Evolutionary conservation across 108 stramenopile genomes (phyloP).

Genomic region (Skeletonema menzelii): DNA sequence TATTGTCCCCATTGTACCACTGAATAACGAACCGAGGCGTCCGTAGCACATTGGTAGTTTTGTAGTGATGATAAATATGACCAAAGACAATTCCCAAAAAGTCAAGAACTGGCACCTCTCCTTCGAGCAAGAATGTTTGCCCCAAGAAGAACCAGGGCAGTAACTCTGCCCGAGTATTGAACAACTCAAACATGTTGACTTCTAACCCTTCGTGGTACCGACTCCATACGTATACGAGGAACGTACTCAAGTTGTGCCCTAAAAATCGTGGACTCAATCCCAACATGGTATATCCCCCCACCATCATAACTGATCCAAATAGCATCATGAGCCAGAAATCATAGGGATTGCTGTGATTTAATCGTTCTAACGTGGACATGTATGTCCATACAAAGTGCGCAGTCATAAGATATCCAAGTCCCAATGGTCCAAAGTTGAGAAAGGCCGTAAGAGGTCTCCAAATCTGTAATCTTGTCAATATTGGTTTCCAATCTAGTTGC

Average conservation of each 20-base stretch:
- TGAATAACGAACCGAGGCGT: slow-evolving; percentile 66
- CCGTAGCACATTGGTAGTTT: slow-evolving; percentile 61
- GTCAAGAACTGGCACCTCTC: slow-evolving; percentile 89
- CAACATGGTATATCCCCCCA: slow-evolving; percentile 72
- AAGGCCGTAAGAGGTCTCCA: slow-evolving; percentile 92
- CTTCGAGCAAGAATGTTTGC: slow-evolving; percentile 93
- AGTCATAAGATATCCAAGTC: slow-evolving; percentile 83
- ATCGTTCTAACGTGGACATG: slow-evolving; percentile 93
- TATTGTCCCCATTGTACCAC: slow-evolving; percentile 76
- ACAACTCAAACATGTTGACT: slow-evolving; percentile 93
- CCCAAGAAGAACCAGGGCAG: slow-evolving; percentile 89
- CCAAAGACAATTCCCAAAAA: slow-evolving; percentile 96
- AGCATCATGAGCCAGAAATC: slow-evolving; percentile 94
- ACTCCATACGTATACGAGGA: slow-evolving; percentile 95
- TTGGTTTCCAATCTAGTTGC: slow-evolving; percentile 75
- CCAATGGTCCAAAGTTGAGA: slow-evolving; percentile 88
- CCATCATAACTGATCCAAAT: slow-evolving; percentile 83
- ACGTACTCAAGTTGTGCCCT: slow-evolving; percentile 94
- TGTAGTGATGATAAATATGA: slow-evolving; percentile 90
- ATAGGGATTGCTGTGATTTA: slow-evolving; percentile 88
- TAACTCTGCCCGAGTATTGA: slow-evolving; percentile 81
- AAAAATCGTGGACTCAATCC: slow-evolving; percentile 76
- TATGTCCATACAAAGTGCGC: slow-evolving; percentile 95
- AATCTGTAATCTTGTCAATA: slow-evolving; percentile 66
- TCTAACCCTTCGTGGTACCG: slow-evolving; percentile 93